phyloP scores from a whole-genome alignment of 108 stramenopile species.

The Hondaea fermentalgiana region DNA sequence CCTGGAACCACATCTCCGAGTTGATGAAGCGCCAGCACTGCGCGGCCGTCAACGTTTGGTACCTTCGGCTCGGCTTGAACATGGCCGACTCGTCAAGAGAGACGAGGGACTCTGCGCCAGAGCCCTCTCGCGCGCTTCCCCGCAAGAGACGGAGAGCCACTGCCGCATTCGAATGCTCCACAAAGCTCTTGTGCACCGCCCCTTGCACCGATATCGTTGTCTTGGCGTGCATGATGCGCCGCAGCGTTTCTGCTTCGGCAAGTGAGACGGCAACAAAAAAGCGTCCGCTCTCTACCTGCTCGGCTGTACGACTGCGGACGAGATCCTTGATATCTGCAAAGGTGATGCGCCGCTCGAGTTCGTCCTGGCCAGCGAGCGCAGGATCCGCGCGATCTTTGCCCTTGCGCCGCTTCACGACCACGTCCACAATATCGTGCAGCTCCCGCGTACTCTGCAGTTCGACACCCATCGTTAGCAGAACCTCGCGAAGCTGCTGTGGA shows the following conservation, averaged over 20 bases:
- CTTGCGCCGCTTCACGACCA: constrained; percentile 49
- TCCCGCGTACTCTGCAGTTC: constrained; percentile 71
- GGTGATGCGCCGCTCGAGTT: constrained; percentile 24
- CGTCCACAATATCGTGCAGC: constrained; percentile 61
- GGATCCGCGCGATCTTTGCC: constrained; percentile 41
- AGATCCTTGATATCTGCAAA: constrained; percentile 77
- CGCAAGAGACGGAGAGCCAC: constrained; percentile 36
- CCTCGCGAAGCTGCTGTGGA: constrained; percentile 73
- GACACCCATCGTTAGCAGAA: constrained; percentile 78
- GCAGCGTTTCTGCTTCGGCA: constrained; percentile 87
- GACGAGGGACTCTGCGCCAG: neutral
- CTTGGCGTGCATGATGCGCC: constrained; percentile 79
- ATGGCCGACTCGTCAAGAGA: constrained; percentile 67
- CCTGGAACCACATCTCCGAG: constrained; percentile 77
- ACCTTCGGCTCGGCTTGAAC: constrained; percentile 66
- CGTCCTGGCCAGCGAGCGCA: neutral
- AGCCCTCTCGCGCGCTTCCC: constrained; percentile 45
- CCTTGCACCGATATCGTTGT: constrained; percentile 53
- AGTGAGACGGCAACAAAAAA: constrained; percentile 82
- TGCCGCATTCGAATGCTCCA: constrained; percentile 38
- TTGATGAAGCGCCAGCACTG: constrained; percentile 91
- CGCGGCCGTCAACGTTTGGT: constrained; percentile 75
- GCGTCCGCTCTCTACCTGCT: constrained; percentile 81
- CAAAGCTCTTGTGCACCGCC: constrained; percentile 70
- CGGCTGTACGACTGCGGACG: constrained; percentile 68